Evolutionary conservation across 2,329 filamentous ascomycete species (phyloP).

Genomic region (Chrysoporthe puriensis): DNA sequence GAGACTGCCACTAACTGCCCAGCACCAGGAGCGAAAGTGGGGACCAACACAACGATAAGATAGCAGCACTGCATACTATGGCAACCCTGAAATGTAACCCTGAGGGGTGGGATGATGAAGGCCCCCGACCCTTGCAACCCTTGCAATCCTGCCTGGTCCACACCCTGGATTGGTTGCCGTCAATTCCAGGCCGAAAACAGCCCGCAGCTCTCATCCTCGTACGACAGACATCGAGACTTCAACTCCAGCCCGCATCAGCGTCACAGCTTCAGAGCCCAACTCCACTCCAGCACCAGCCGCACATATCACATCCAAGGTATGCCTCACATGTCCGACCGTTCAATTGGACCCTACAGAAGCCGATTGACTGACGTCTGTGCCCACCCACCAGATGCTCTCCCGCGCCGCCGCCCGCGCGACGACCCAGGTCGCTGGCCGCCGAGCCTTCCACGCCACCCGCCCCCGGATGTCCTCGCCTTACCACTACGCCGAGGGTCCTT

Average conservation of each 20-base stretch:
- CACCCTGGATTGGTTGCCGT: neutral
- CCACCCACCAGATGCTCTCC: conserved; percentile 73
- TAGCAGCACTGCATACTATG: neutral
- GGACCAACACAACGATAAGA: neutral
- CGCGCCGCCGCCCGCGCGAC: conserved; percentile 68
- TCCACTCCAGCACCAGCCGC: conserved; percentile 12
- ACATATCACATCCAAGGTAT: conserved; percentile 17
- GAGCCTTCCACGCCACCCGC: conserved; percentile 91
- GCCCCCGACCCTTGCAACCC: neutral
- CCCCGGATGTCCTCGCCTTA: conserved; percentile 85
- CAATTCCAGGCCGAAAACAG: conserved; percentile 15
- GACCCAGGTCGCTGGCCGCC: conserved; percentile 65
- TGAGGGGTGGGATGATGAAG: too few species aligned
- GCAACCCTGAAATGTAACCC: too few species aligned
- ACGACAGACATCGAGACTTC: conserved; percentile 4
- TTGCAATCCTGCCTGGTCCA: neutral
- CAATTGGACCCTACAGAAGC: too few species aligned
- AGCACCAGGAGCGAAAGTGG: neutral
- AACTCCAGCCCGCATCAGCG: conserved; percentile 19
- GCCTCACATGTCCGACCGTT: conserved; percentile 5
- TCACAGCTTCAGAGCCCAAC: conserved; percentile 23
- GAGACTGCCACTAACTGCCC: neutral
- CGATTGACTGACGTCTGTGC: conserved; percentile 24
- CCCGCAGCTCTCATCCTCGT: conserved; percentile 18
- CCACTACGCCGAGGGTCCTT: conserved; percentile 97